Evolutionary conservation across 2,329 filamentous ascomycete species (phyloP).

Genomic region (Exserohilum turcica): DNA sequence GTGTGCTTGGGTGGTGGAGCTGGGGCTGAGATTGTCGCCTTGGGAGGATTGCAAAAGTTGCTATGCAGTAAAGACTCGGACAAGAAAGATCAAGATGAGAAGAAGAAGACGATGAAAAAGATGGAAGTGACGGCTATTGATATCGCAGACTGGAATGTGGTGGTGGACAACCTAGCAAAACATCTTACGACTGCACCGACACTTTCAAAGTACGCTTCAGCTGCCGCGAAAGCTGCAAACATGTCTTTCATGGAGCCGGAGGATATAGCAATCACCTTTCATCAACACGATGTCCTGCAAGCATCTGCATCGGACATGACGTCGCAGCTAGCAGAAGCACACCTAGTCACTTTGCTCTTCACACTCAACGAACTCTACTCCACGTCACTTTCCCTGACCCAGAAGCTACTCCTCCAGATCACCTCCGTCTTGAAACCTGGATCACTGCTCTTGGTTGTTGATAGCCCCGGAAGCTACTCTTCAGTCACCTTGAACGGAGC

Average conservation of each 20-base stretch:
- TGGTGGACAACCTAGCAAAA: constrained; percentile 64
- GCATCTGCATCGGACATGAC: constrained; percentile 46
- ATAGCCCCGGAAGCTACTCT: constrained; percentile 93
- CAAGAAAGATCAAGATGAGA: neutral
- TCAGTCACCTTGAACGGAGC: constrained; percentile 67
- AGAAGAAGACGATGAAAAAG: neutral
- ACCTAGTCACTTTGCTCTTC: constrained; percentile 82
- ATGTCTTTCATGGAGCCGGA: constrained; percentile 41
- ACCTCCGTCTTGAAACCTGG: constrained; percentile 63
- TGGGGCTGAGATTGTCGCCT: constrained; percentile 69
- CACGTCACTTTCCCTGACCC: constrained; percentile 73
- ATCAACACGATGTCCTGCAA: constrained; percentile 58
- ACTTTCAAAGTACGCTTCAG: constrained; percentile 56
- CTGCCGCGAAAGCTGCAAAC: constrained; percentile 51
- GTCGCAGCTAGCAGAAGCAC: constrained; percentile 33
- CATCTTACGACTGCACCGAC: constrained; percentile 59
- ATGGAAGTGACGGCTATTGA: constrained; percentile 71
- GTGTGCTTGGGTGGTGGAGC: constrained; percentile 69
- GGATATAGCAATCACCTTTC: constrained; percentile 50
- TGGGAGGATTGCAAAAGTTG: constrained; percentile 59
- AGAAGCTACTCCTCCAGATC: constrained; percentile 72
- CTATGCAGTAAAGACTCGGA: constrained; percentile 16
- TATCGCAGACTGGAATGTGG: constrained; percentile 74
- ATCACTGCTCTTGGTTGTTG: constrained; percentile 80
- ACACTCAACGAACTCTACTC: constrained; percentile 95